Evolutionary conservation across 768 basidiomycete species (phyloP), one percentile per base, ranked within the genome.

Genomic region (Leucocoprinus sp.): DNA sequence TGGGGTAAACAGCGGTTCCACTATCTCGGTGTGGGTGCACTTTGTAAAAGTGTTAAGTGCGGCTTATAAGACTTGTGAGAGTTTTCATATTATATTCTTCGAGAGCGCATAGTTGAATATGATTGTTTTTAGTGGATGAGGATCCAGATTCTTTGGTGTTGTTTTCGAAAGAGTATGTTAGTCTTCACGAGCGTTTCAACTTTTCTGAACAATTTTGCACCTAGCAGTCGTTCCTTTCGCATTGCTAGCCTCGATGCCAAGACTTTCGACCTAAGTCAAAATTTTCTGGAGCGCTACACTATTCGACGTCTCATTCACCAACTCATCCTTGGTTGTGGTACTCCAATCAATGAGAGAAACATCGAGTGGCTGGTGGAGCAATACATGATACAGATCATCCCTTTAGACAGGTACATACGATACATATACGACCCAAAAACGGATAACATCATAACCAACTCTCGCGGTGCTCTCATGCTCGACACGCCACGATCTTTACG

Each of bases 221-320:
- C 28, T 48, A 76, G 72, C 27, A 50, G 60, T 9, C 70, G 78
- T 9, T 50, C 50, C 1, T 83, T 72, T 48, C 57, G 65, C 40
- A 60, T 83, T 2, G 50, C 58, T 9, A 68, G 71, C 2, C 64
- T 82, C 55, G 68, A 79, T 42, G 58, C 65, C 5, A 54, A 53
- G 12, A 73, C 71, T 0, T 73, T 69, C 48, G 47, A 54, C 0
- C 55, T 50, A 0, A 73, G 78, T 51, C 60, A 61, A 39, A 67
- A 71, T 33, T 84, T 78, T 51, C 56, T 84, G 33, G 65, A 67
- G 28, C 69, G 72, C 33, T 80, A 71, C 53, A 72, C 70, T 15
- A 63, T 78, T 1, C 53, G 75, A 18, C 64, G 62, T 0, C 53
- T 75, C 29, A 70, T 84, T 49, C 53, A 66, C 0, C 60, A 72